A percentile compares a stretch with the other conserved stretches of the same genome.
Evolutionary conservation across 441 rosid species (phyloP).

Genomic region (Erodium chrysanthum): DNA sequence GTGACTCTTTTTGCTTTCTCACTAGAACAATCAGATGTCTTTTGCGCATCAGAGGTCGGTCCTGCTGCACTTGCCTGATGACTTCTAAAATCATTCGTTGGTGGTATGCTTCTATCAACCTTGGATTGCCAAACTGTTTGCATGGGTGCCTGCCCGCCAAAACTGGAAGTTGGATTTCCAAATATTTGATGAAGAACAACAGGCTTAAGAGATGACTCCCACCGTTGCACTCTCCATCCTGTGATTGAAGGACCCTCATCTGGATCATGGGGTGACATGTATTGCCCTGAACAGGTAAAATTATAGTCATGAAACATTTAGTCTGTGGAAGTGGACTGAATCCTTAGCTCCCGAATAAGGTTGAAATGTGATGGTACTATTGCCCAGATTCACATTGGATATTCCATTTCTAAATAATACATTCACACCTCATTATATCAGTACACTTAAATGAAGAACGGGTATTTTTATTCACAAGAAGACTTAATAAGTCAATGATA

Average conservation of each 20-base stretch:
- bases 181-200: constrained; percentile 97
- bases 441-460: neutral
- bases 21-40: constrained; percentile 40
- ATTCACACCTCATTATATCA: neutral
- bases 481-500: neutral
- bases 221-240: constrained; percentile 99
- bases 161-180: constrained; percentile 88
- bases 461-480: neutral
- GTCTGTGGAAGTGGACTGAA: neutral
- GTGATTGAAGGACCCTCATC: constrained; percentile 99
- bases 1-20: constrained; percentile 61
- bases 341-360: neutral
- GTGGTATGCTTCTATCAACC: constrained; percentile 89
- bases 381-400: neutral
- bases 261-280: constrained; percentile 98
- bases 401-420: neutral
- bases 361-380: neutral
- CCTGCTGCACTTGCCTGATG: constrained; percentile 49
- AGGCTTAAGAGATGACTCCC: constrained; percentile 97
- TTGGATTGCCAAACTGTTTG: constrained; percentile 97
- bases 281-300: constrained; percentile 59
- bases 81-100: constrained; percentile 67
- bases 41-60: constrained; percentile 43
- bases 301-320: neutral
- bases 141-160: constrained; percentile 92